Base-by-base conservation (phyloP, 345 rosid species). In the Moricandia arvensis region DNA sequence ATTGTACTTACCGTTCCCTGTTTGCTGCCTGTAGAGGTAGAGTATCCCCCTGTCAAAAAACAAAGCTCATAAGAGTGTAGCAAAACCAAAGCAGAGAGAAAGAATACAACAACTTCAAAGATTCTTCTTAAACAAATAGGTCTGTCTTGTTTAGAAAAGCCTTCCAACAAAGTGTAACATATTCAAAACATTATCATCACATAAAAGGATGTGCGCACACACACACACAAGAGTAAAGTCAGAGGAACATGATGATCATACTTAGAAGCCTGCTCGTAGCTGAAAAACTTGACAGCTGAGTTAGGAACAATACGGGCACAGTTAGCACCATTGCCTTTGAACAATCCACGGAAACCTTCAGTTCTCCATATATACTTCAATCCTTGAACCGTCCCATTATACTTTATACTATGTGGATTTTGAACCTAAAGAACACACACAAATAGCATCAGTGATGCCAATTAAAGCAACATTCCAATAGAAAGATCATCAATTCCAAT, bases 191-290 rank as follows among this genome's bases (percentile, higher is more conserved):
- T 38, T 38, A 2, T 38, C n/a, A 11, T 38, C 45, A 38, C 45
- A 38, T 11, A 38, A 38, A 8, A 37, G 41, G 41, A 37, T 37
- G 12, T 11, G 8, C 41, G 8, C 41, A 37, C 41, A 37, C 41
- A 37, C 41, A n/a, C n/a, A n/a, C n/a, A n/a, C n/a, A n/a, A 37
- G 11, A 43, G 54, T 47, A n/a, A 47, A 8, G 2, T 47, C 8
- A 47, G 18, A 47, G 16, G 9, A 5, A 7, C 5, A 16, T 16
- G 10, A 49, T 18, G 2, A 24, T 11, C 61, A 57, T 85, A 90
- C 98, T 80, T 85, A 30, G 98, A 93, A 33, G 96, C 98, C 82
- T 93, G 93, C 86, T 93, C 98, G 29, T 93, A 93, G 82, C 98
- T 93, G 59, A 90, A 93, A 80, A 93, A 93, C 83, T 93, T 90